Base-by-base conservation (phyloP, 768 basidiomycete genomes). In the Tulasnella sp. region DNA sequence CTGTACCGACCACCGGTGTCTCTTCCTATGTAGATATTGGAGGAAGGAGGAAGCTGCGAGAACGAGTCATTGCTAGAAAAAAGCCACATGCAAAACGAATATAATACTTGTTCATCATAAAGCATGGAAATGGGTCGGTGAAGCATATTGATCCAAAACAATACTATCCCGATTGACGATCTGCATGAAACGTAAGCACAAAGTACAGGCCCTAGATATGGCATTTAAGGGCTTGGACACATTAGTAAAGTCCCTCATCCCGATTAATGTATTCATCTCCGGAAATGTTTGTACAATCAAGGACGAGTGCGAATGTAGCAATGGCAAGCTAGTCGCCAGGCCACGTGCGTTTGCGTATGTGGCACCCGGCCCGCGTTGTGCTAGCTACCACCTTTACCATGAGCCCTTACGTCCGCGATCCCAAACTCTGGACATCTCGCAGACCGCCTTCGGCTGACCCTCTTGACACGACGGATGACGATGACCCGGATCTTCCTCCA, bases 391-490 rank as follows among this genome's bases (percentile, higher is more conserved):
- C 61, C n/a, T 5, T 10, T 15, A 26, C 32, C n/a, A 67, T 67
- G 61, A 29, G 10, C 23, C 26, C 10, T 16, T 29, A 67, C 61
- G n/a, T 32, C 10, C 61, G 61, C 61, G 61, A 72, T 42, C 44
- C 70, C n/a, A 72, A 72, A 26, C 75, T 75, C 32, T 75, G 75
- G 75, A 42, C 39, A 35, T 40, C 48, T n/a, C 11, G 26, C 16
- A 46, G 75, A 16, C 75, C 75, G 32, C 5, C 48, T 23, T 57
- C 18, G 23, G 75, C 57, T 5, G 26, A 0, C 1, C 48, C 51
- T 15, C 75, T 61, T 57, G 75, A 75, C 51, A 57, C 75, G 3
- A 61, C 75, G 9, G 75, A 75, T n/a, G 75, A 75, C 26, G 32
- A 39, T 4, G 32, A 75, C n/a, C 55, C 16, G 40, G 29, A 26